Evolutionary conservation across 768 basidiomycete genomes (phyloP).

Genomic region (Gloeopeniophorella convolvens): DNA sequence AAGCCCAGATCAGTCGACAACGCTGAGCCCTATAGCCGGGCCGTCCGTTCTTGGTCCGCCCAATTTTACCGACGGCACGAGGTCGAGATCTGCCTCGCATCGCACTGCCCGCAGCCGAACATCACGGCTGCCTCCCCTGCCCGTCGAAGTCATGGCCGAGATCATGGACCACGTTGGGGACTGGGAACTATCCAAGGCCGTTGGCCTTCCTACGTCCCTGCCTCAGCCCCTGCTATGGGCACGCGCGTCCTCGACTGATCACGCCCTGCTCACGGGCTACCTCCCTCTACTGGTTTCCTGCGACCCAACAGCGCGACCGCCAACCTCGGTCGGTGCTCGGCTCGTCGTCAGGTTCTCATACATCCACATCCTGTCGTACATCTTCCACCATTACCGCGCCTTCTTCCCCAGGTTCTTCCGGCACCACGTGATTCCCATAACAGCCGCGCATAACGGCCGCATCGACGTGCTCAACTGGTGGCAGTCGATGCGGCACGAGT

Average conservation of each 20-base stretch:
- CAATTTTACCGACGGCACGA: background rate
- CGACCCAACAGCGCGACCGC: slow-evolving; percentile 47
- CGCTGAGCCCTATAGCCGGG: background rate
- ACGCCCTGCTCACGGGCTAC: slow-evolving; percentile 62
- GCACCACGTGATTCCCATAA: slow-evolving; percentile 65
- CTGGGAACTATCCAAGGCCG: slow-evolving; percentile 78
- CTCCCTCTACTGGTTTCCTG: slow-evolving; percentile 54
- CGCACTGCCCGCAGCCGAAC: slow-evolving; percentile 20
- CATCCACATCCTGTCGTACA: slow-evolving; percentile 66
- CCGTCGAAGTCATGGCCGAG: slow-evolving; percentile 68
- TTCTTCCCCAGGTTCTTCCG: slow-evolving; percentile 62
- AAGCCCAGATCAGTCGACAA: background rate
- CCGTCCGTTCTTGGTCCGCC: background rate
- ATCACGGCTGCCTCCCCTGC: slow-evolving; percentile 46
- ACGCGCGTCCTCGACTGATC: slow-evolving; percentile 61
- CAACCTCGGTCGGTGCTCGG: slow-evolving; percentile 65
- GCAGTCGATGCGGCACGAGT: slow-evolving; percentile 55
- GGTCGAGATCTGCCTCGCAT: slow-evolving; percentile 8
- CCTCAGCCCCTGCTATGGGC: slow-evolving; percentile 64
- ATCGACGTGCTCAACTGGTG: slow-evolving; percentile 75
- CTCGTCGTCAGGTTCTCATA: slow-evolving; percentile 68
- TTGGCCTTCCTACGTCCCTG: slow-evolving; percentile 67
- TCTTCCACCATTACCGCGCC: slow-evolving; percentile 56
- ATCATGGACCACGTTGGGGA: slow-evolving; percentile 75
- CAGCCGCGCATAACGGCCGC: slow-evolving; percentile 72